Percentiles rank a stretch among this genome's conserved stretches.
Evolutionary conservation across 2,329 filamentous ascomycete species (phyloP).

Genomic region (Colletotrichum falcatum): DNA sequence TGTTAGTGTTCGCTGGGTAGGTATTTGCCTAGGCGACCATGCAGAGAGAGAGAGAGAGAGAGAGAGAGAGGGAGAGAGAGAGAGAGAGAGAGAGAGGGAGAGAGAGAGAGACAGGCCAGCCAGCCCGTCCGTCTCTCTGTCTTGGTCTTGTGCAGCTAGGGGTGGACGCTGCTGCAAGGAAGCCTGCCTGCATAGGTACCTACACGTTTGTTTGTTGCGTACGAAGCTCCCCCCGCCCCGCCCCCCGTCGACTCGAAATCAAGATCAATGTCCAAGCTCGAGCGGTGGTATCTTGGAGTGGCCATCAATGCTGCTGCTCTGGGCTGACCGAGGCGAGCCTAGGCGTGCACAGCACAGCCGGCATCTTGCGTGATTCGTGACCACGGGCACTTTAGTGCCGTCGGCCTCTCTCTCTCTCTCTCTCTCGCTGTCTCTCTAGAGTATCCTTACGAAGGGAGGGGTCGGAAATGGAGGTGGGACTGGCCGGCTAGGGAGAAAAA

Average conservation of each 20-base stretch:
- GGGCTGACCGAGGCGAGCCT: not conserved
- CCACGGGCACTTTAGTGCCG: not conserved
- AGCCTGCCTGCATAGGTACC: no score
- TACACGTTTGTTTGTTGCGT: not conserved
- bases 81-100: no score
- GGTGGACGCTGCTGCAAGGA: not conserved
- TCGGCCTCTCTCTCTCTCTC: constrained; percentile 6
- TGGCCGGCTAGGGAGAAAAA: no score
- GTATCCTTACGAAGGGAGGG: constrained; percentile 26
- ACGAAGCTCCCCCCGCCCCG: constrained; percentile 14
- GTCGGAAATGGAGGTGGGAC: constrained; percentile 29
- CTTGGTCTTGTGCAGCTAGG: not conserved
- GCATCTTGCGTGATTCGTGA: not conserved
- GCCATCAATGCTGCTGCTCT: not conserved
- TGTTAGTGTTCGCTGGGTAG: not conserved
- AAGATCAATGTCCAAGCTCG: not conserved
- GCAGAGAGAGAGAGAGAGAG: no score
- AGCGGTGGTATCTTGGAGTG: not conserved
- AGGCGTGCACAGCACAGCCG: not conserved
- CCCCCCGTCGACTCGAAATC: constrained; percentile 2
- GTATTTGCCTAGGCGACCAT: constrained; percentile 18
- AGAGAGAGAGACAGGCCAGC: not conserved
- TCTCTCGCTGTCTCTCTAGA: not conserved
- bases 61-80: no score
- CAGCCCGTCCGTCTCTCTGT: no score